Conservation (phyloP, 208 protist genomes). For the Crithidia thermophila region DNA sequence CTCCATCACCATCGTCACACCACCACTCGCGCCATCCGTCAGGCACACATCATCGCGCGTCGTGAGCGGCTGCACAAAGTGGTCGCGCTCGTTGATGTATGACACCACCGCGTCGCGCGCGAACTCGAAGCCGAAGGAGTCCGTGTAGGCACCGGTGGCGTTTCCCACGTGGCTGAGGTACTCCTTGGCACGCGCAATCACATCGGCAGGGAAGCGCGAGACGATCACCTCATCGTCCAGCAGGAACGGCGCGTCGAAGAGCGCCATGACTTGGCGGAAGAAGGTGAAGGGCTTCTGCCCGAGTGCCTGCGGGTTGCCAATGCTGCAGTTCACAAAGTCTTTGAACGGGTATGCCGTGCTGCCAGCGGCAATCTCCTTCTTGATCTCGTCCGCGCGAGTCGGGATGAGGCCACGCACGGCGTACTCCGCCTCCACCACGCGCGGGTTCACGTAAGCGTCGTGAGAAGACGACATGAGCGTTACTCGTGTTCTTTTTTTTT, state of each 20-base stretch:
- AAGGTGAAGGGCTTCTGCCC: slow-evolving; percentile 98
- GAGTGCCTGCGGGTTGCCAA: slow-evolving; percentile 98
- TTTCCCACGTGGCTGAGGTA: slow-evolving; percentile 67
- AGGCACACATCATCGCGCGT: slow-evolving; percentile 87
- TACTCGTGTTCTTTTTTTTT: background rate
- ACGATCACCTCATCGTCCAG: slow-evolving; percentile 56
- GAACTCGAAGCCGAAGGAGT: slow-evolving; percentile 92
- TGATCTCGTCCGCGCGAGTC: slow-evolving; percentile 76
- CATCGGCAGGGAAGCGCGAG: slow-evolving; percentile 87
- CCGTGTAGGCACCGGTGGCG: slow-evolving; percentile 96
- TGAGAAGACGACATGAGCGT: background rate
- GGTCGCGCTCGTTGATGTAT: slow-evolving; percentile 96
- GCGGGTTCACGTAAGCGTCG: slow-evolving; percentile 55
- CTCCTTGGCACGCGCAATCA: slow-evolving; percentile 80
- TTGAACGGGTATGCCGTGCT: slow-evolving; percentile 59
- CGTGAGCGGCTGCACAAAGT: slow-evolving; percentile 37
- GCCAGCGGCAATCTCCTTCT: slow-evolving; percentile 57
- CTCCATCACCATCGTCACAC: slow-evolving; percentile 90
- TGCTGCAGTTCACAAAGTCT: slow-evolving; percentile 98
- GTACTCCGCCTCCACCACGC: slow-evolving; percentile 80
- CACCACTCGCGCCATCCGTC: slow-evolving; percentile 97
- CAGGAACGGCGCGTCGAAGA: slow-evolving; percentile 79
- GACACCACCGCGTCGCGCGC: slow-evolving; percentile 91
- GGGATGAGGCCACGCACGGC: slow-evolving; percentile 91
- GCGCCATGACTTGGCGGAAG: slow-evolving; percentile 91